phyloP scores from a whole-genome alignment of 2,329 filamentous ascomycete genomes.

The Ophiostoma sp. region DNA sequence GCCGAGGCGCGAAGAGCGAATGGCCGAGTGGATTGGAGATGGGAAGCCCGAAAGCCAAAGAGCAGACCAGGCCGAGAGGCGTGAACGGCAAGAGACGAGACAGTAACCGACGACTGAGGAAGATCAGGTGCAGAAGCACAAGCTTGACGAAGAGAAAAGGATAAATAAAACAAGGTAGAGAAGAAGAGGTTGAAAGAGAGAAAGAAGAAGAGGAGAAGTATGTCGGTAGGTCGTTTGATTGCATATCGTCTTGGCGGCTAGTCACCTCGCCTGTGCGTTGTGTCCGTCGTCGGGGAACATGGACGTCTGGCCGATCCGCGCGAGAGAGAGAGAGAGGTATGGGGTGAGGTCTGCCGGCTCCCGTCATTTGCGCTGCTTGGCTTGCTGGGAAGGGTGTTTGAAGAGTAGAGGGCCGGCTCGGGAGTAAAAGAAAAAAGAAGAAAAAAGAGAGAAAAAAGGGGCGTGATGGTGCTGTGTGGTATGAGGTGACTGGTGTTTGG shows the following conservation, averaged over 20 bases:
- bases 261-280: neutral
- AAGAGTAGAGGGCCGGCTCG: constrained; percentile 22
- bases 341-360: neutral
- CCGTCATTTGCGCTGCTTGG: neutral
- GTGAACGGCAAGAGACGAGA: neutral
- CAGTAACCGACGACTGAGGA: neutral
- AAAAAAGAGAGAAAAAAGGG: neutral
- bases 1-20: neutral
- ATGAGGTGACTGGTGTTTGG: neutral
- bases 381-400: neutral
- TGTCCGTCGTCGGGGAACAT: neutral
- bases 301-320: too few species aligned
- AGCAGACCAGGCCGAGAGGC: neutral
- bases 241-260: neutral
- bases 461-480: neutral
- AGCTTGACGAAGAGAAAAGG: neutral
- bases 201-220: constrained; percentile 21
- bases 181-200: constrained; percentile 19
- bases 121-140: neutral
- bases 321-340: too few species aligned
- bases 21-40: too few species aligned
- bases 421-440: neutral
- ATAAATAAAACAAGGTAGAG: constrained; percentile 17
- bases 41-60: neutral
- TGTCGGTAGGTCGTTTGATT: neutral